Percentiles rank a stretch among this genome's conserved stretches.
phyloP scores from a whole-genome alignment of 768 basidiomycete genomes.

The Lentinula guzmanii region DNA sequence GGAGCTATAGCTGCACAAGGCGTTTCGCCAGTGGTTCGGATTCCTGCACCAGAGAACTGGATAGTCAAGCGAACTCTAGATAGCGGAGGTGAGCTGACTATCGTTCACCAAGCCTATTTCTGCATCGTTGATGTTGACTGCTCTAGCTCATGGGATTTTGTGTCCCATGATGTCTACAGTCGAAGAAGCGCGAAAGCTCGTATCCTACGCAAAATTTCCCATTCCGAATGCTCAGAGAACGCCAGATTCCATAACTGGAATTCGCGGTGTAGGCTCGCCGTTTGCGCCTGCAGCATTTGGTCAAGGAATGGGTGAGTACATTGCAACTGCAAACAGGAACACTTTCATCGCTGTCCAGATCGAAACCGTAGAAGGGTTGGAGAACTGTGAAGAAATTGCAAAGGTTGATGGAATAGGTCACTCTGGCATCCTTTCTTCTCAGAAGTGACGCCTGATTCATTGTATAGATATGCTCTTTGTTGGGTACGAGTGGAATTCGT shows the following conservation, averaged over 20 bases:
- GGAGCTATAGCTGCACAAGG: conserved; percentile 33
- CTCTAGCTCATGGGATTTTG: conserved; percentile 1
- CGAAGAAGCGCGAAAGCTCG: conserved; percentile 30
- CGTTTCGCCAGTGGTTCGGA: conserved; percentile 34
- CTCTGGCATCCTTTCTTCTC: conserved; percentile 6
- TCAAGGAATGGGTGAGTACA: conserved; percentile 28
- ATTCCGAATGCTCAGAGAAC: conserved; percentile 24
- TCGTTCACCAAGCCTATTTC: conserved; percentile 11
- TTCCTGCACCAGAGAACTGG: conserved; percentile 41
- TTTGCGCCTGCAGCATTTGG: conserved; percentile 38
- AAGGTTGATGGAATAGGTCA: conserved; percentile 37
- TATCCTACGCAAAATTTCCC: conserved; percentile 37
- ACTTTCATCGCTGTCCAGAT: conserved; percentile 39
- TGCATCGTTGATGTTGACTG: neutral
- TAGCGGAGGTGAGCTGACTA: conserved; percentile 34
- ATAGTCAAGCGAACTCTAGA: conserved; percentile 45
- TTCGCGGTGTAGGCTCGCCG: conserved; percentile 38
- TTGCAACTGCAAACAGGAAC: conserved; percentile 36
- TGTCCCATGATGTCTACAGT: conserved; percentile 25
- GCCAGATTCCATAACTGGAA: conserved; percentile 5
- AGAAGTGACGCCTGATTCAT: neutral
- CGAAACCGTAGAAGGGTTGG: conserved; percentile 34
- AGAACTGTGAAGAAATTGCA: conserved; percentile 38
- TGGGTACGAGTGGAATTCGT: conserved; percentile 5
- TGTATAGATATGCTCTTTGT: conserved; percentile 12